phyloP scores from a whole-genome alignment of 306 rosid species.

The Gastrolobium bilobum region DNA sequence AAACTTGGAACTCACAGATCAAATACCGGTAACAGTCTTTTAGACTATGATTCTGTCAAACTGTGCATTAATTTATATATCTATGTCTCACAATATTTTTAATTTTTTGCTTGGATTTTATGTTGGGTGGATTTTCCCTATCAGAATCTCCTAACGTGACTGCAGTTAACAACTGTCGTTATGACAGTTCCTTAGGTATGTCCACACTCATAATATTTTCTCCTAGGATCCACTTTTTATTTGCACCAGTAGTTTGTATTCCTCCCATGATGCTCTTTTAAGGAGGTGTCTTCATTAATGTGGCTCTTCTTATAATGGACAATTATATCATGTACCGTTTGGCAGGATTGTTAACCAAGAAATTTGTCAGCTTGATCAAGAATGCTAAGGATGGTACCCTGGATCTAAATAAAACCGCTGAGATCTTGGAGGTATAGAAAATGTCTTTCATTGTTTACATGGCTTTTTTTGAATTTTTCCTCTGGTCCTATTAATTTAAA shows the following conservation, averaged over 20 bases:
- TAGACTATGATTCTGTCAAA: slow-evolving; percentile 27
- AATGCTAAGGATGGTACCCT: slow-evolving; percentile 76
- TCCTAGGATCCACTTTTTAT: background rate
- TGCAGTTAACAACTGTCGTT: slow-evolving; percentile 66
- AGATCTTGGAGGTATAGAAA: slow-evolving; percentile 68
- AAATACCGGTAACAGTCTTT: slow-evolving; percentile 51
- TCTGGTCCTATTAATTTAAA: background rate
- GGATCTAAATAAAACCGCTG: slow-evolving; percentile 79
- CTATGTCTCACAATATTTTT: background rate
- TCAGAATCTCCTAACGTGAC: slow-evolving; percentile 52
- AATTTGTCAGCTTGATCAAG: slow-evolving; percentile 72
- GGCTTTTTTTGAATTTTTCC: slow-evolving; percentile 11
- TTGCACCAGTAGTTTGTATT: background rate
- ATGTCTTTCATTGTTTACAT: slow-evolving; percentile 24
- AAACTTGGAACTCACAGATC: slow-evolving; percentile 55
- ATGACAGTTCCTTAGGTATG: slow-evolving; percentile 89
- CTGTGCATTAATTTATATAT: slow-evolving; percentile 16
- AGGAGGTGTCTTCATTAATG: slow-evolving; percentile 19
- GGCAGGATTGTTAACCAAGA: slow-evolving; percentile 87
- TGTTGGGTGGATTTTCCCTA: slow-evolving; percentile 29
- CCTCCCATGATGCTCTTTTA: slow-evolving; percentile 1
- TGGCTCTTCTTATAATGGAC: slow-evolving; percentile 31
- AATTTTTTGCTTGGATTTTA: slow-evolving; percentile 31
- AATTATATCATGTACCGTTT: slow-evolving; percentile 40
- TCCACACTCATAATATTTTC: slow-evolving; percentile 26